These are phyloP conservation scores for Prunus kanzakura DNA, from an alignment of 306 rosid genomes.

Conservation along the genomic window DNA sequence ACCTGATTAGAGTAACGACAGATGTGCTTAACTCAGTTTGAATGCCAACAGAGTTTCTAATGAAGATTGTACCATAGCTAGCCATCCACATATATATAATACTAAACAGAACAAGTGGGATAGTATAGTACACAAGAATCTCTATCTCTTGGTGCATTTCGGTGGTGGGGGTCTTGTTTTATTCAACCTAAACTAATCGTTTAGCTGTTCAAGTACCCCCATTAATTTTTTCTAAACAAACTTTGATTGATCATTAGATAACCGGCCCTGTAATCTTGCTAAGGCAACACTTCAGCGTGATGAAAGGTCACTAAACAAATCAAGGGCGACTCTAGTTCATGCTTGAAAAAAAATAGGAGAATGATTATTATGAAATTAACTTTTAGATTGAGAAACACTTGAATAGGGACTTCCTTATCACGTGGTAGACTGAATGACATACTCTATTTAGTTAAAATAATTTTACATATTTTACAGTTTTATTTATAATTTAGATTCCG, in stretches of 20 bases:
- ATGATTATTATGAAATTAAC: not conserved
- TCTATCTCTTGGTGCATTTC: slow-evolving; percentile 12
- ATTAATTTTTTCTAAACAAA: not conserved
- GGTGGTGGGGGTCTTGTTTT: slow-evolving; percentile 4
- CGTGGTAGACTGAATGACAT: not conserved
- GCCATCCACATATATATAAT: slow-evolving; percentile 16
- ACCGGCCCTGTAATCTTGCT: not conserved
- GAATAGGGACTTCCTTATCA: not conserved
- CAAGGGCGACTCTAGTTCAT: not conserved
- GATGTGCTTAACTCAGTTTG: not conserved
- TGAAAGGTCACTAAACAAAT: slow-evolving; percentile 12
- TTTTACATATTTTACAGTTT: too few species aligned
- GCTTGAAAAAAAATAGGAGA: not conserved
- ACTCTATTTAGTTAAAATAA: too few species aligned
- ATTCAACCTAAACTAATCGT: not conserved
- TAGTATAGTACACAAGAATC: slow-evolving; percentile 5
- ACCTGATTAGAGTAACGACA: not conserved
- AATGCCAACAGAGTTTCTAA: not conserved
- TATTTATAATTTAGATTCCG: not conserved
- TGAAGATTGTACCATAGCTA: slow-evolving; percentile 2
- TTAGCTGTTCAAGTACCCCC: not conserved
- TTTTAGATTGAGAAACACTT: not conserved
- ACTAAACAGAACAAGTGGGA: slow-evolving; percentile 18
- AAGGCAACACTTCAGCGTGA: slow-evolving; percentile 16
- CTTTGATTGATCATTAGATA: not conserved